phyloP scores from a whole-genome alignment of 164 flowering plant species.

The Piper longum region DNA sequence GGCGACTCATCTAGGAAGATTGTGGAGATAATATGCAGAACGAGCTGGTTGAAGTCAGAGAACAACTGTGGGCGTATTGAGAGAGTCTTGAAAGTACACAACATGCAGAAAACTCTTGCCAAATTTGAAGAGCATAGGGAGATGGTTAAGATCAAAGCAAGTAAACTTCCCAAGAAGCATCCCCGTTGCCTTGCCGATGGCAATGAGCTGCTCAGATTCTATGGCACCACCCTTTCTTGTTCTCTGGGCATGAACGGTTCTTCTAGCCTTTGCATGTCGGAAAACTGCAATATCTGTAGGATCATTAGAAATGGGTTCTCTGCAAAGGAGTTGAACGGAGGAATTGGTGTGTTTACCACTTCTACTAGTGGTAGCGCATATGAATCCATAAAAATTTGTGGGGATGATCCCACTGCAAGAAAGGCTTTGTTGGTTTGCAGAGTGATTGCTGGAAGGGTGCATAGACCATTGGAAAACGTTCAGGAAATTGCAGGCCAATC shows the following conservation, averaged over 20 bases:
- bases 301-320: slow-evolving; percentile 51
- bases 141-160: slow-evolving; percentile 49
- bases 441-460: slow-evolving; percentile 76
- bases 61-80: slow-evolving; percentile 39
- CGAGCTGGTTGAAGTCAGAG: slow-evolving; percentile 53
- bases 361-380: slow-evolving; percentile 68
- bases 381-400: slow-evolving; percentile 29
- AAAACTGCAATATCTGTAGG: slow-evolving; percentile 39
- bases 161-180: slow-evolving; percentile 60
- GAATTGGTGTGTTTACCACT: slow-evolving; percentile 60
- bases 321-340: slow-evolving; percentile 30
- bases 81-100: slow-evolving; percentile 57
- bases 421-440: slow-evolving; percentile 58
- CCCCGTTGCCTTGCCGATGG: slow-evolving; percentile 74
- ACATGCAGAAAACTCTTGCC: slow-evolving; percentile 50
- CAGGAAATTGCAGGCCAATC: slow-evolving; percentile 43
- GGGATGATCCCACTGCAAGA: slow-evolving; percentile 23
- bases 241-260: slow-evolving; percentile 42
- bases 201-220: slow-evolving; percentile 56
- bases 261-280: slow-evolving; percentile 38
- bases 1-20: slow-evolving; percentile 65
- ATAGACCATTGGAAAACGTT: slow-evolving; percentile 50
- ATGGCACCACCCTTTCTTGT: slow-evolving; percentile 47
- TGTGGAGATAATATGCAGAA: slow-evolving; percentile 54
- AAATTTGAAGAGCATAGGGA: slow-evolving; percentile 63